Conservation (phyloP, 176 grass and related monocot genomes). For the Carex kokanica region DNA sequence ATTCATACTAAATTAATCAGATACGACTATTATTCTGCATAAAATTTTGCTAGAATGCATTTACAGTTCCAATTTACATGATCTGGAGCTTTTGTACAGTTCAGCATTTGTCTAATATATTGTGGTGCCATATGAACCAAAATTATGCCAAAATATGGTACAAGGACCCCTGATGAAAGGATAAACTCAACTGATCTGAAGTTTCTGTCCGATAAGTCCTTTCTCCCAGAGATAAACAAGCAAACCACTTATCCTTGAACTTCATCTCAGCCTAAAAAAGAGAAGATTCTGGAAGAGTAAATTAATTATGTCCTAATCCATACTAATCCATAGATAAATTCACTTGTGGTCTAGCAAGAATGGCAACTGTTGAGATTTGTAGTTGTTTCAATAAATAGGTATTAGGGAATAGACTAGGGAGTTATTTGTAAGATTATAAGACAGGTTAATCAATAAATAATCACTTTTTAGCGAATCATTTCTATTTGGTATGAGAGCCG, state of each 20-base stretch:
- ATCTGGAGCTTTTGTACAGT: background rate
- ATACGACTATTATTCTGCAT: too few species aligned
- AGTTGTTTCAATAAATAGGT: too few species aligned
- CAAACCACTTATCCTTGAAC: slow-evolving; percentile 95
- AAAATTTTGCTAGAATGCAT: too few species aligned
- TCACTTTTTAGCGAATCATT: too few species aligned
- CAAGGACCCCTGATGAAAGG: background rate
- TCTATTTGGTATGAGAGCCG: too few species aligned
- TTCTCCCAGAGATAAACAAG: slow-evolving; percentile 88
- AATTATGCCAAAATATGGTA: background rate
- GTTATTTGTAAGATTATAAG: too few species aligned
- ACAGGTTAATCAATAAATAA: too few species aligned
- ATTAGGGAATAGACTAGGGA: too few species aligned
- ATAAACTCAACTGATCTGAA: slow-evolving; percentile 66
- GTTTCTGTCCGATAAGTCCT: slow-evolving; percentile 78
- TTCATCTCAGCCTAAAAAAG: slow-evolving; percentile 70
- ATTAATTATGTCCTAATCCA: background rate
- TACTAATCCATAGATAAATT: background rate
- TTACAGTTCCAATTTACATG: background rate
- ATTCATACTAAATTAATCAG: too few species aligned
- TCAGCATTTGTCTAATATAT: background rate
- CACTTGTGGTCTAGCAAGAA: background rate
- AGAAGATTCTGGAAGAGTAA: background rate
- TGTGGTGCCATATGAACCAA: background rate
- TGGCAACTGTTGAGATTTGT: too few species aligned